Evolutionary conservation across 2,329 filamentous ascomycete genomes (phyloP).

Genomic region (Cercospora sp.): DNA sequence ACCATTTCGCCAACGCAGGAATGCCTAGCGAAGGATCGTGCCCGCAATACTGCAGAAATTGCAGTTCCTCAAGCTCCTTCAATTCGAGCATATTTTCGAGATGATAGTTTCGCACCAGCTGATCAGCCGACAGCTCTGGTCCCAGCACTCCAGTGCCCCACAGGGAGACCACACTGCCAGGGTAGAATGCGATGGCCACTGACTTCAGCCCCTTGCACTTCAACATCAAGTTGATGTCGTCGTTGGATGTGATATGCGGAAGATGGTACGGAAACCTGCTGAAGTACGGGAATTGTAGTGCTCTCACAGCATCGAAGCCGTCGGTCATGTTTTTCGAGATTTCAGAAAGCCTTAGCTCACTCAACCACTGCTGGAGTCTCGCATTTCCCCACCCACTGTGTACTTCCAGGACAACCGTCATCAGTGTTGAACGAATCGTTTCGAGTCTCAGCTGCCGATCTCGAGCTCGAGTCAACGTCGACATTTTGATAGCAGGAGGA

Average conservation of each 20-base stretch:
- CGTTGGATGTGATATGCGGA: constrained; percentile 11
- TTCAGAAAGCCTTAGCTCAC: background rate
- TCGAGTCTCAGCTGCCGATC: background rate
- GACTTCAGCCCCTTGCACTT: constrained; percentile 22
- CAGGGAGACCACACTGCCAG: background rate
- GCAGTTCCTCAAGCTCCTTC: background rate
- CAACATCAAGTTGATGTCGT: constrained; percentile 23
- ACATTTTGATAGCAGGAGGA: background rate
- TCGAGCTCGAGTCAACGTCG: background rate
- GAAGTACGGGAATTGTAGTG: background rate
- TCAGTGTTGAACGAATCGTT: background rate
- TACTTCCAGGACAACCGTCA: background rate
- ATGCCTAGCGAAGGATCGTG: background rate
- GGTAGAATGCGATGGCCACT: constrained; percentile 4
- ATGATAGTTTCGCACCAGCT: background rate
- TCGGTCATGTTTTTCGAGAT: background rate
- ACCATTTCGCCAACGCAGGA: background rate
- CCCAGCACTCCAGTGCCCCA: background rate
- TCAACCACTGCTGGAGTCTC: background rate
- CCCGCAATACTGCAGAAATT: background rate
- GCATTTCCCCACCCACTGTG: background rate
- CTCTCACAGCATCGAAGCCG: background rate
- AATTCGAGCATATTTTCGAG: background rate
- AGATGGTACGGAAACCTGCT: background rate
- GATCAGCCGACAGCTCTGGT: background rate